A percentile compares a stretch with the other conserved stretches of the same genome.
Evolutionary conservation across 2,329 filamentous ascomycete genomes (phyloP).

Genomic region (Cytospora schulzeri): DNA sequence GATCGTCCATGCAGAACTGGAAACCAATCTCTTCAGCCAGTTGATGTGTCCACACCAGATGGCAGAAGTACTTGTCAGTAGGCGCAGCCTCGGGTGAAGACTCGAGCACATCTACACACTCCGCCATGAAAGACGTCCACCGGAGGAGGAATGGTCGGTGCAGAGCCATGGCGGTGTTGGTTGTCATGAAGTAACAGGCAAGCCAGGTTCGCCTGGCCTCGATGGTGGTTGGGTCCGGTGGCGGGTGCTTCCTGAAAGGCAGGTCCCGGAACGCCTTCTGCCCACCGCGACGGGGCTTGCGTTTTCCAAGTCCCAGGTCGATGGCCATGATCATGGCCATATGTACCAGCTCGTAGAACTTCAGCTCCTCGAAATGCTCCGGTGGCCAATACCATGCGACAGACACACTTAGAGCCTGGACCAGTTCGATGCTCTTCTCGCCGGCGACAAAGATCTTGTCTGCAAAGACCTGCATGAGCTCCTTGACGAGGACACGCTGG

Average conservation of each 20-base stretch:
- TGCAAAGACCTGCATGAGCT: conserved; percentile 73
- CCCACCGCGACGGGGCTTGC: conserved; percentile 38
- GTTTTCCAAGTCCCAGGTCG: conserved; percentile 71
- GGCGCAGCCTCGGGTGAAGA: conserved; percentile 56
- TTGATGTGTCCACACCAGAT: conserved; percentile 61
- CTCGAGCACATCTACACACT: conserved; percentile 59
- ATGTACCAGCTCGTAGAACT: conserved; percentile 87
- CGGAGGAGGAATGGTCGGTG: conserved; percentile 62
- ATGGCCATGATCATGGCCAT: conserved; percentile 80
- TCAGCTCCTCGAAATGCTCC: conserved; percentile 80
- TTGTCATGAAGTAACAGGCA: conserved; percentile 59
- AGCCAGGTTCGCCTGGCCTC: conserved; percentile 62
- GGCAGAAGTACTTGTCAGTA: conserved; percentile 60
- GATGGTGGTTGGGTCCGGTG: conserved; percentile 55
- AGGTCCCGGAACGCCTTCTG: conserved; percentile 44
- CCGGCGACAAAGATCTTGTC: conserved; percentile 74
- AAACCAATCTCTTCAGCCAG: conserved; percentile 69
- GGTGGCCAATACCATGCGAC: conserved; percentile 87
- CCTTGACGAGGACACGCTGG: conserved; percentile 65
- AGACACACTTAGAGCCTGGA: conserved; percentile 75
- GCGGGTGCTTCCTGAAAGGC: conserved; percentile 44
- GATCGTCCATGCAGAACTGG: conserved; percentile 69
- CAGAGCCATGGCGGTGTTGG: conserved; percentile 63
- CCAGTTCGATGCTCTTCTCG: conserved; percentile 79
- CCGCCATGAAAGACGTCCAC: conserved; percentile 62